Conservation (phyloP, 2,329 filamentous ascomycete genomes). For the Laburnicola sp. region DNA sequence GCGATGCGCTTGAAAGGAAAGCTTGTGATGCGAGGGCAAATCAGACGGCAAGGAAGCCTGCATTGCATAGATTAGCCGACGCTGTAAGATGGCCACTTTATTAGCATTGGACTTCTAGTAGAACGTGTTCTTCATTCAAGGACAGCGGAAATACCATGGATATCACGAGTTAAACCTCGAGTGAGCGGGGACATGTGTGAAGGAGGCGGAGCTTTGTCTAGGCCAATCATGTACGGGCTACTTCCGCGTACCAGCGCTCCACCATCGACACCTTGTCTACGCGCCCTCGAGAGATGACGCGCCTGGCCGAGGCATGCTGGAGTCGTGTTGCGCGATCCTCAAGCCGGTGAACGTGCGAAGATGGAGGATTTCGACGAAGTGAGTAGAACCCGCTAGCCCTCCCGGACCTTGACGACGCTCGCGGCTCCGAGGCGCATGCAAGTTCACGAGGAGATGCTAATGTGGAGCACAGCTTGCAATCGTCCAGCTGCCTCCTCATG, state of each 20-base stretch:
- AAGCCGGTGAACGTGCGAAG: constrained; percentile 29
- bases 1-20: too few species aligned
- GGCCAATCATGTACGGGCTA: constrained; percentile 20
- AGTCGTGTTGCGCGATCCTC: constrained; percentile 15
- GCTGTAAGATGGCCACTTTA: too few species aligned
- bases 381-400: constrained; percentile 12
- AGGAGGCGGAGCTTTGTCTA: constrained; percentile 10
- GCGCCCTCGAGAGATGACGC: constrained; percentile 24
- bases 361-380: constrained; percentile 61
- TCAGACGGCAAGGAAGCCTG: too few species aligned
- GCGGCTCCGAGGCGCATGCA: neutral
- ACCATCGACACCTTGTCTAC: constrained; percentile 1
- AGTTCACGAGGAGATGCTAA: constrained; percentile 1
- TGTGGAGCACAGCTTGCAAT: constrained; percentile 68
- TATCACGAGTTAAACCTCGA: too few species aligned
- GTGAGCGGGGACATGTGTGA: too few species aligned
- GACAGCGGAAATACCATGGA: too few species aligned
- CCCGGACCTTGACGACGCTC: neutral
- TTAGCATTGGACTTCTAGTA: too few species aligned
- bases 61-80: too few species aligned
- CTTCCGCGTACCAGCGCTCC: constrained; percentile 22
- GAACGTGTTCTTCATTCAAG: too few species aligned
- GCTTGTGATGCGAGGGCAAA: too few species aligned
- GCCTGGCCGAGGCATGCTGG: constrained; percentile 34
- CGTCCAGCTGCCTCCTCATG: constrained; percentile 77